Conservation (phyloP, 1,139 yeast genomes). For the Yamadazyma conglobata region DNA sequence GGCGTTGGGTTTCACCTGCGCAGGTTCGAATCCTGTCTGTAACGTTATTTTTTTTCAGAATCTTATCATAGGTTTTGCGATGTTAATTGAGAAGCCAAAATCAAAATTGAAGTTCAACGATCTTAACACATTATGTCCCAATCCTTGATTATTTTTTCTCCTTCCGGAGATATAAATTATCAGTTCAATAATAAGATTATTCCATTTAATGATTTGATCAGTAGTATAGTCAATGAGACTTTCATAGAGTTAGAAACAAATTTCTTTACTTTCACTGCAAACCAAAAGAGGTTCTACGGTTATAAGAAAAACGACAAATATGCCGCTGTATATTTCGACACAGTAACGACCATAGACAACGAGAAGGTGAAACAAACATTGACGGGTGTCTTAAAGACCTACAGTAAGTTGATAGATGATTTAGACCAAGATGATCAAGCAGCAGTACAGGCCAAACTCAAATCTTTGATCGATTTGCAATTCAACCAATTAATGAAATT, state of each 20-base stretch:
- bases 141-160: conserved; percentile 33
- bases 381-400: conserved; percentile 34
- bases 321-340: conserved; percentile 40
- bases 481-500: conserved; percentile 36
- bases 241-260: conserved; percentile 30
- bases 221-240: conserved; percentile 37
- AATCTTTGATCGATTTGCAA: conserved; percentile 38
- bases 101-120: conserved; percentile 1
- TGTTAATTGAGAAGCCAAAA: background rate
- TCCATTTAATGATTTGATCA: conserved; percentile 42
- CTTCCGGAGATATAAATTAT: conserved; percentile 38
- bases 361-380: conserved; percentile 37
- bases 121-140: conserved; percentile 22
- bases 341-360: conserved; percentile 39
- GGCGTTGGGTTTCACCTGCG: conserved; percentile 85
- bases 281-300: conserved; percentile 37
- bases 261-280: conserved; percentile 31
- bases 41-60: conserved; percentile 50
- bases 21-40: conserved; percentile 90
- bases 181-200: conserved; percentile 35
- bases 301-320: conserved; percentile 27
- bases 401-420: conserved; percentile 25
- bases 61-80: conserved; percentile 1
- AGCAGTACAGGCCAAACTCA: conserved; percentile 20
- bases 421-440: conserved; percentile 18